A percentile compares a stretch with the other conserved stretches of the same genome.
These are phyloP conservation scores for Corrigiola litoralis DNA, from an alignment of 179 eudicot species.

Conservation along the genomic window DNA sequence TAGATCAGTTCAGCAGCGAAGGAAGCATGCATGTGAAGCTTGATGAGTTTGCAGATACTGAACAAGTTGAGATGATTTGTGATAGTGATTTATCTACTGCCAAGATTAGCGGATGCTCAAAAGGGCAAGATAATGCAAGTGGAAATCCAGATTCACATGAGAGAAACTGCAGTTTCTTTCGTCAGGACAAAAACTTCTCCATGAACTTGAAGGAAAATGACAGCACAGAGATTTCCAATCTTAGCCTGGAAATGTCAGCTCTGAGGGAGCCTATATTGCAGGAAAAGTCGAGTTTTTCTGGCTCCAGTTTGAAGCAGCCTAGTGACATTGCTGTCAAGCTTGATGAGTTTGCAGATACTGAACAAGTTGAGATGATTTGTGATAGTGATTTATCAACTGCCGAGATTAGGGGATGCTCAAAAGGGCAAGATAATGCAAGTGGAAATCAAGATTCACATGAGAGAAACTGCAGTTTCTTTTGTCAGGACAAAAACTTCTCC, in stretches of 20 bases:
- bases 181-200: background rate
- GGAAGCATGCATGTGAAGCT: constrained; percentile 11
- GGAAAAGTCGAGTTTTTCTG: background rate
- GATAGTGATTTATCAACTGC: constrained; percentile 3
- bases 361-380: background rate
- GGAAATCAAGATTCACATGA: background rate
- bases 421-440: background rate
- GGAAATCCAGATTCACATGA: background rate
- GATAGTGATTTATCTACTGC: constrained; percentile 3
- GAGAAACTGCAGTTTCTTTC: background rate
- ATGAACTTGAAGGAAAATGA: constrained; percentile 4
- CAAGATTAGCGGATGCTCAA: constrained; percentile 1
- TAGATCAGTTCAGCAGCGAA: background rate
- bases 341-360: background rate
- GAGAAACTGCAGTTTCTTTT: background rate
- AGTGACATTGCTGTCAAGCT: no score
- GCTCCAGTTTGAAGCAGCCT: constrained; percentile 5
- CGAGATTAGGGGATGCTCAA: background rate
- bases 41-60: background rate
- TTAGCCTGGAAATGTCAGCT: background rate
- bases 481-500: background rate
- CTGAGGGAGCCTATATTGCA: constrained; percentile 13
- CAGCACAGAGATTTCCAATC: constrained; percentile 8
- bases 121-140: background rate
- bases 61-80: background rate